Evolutionary conservation across 2,329 filamentous ascomycete species (phyloP).

Genomic region (Parafenestella ontariensis): DNA sequence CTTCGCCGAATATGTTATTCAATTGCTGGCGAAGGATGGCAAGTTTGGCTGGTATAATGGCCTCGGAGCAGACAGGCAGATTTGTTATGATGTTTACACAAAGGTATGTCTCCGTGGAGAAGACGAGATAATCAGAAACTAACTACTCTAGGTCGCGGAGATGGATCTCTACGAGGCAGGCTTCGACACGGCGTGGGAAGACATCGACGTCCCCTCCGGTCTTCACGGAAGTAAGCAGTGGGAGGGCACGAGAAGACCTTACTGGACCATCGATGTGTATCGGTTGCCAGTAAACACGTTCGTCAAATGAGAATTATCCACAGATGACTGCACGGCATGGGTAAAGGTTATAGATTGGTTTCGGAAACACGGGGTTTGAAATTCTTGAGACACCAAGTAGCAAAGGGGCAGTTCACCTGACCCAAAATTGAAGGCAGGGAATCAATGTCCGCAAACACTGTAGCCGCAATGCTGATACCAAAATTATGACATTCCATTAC

Average conservation of each 20-base stretch:
- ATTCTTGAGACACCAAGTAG: too few species aligned
- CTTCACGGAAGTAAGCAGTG: slow-evolving; percentile 46
- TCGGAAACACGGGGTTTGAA: too few species aligned
- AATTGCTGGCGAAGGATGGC: slow-evolving; percentile 41
- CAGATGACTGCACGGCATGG: too few species aligned
- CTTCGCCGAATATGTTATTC: slow-evolving; percentile 46
- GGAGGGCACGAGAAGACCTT: slow-evolving; percentile 44
- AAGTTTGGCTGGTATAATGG: slow-evolving; percentile 50
- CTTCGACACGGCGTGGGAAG: slow-evolving; percentile 47
- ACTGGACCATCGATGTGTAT: slow-evolving; percentile 49
- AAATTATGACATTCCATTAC: too few species aligned
- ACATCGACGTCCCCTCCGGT: slow-evolving; percentile 42
- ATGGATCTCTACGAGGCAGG: slow-evolving; percentile 47
- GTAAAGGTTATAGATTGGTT: too few species aligned
- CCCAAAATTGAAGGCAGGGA: too few species aligned
- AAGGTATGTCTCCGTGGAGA: slow-evolving; percentile 35
- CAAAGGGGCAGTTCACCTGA: too few species aligned
- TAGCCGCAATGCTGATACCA: too few species aligned
- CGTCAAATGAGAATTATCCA: slow-evolving; percentile 26
- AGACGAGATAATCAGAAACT: not conserved
- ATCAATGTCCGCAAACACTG: too few species aligned
- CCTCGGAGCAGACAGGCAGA: slow-evolving; percentile 47
- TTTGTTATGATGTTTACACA: slow-evolving; percentile 51
- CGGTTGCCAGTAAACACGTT: slow-evolving; percentile 46
- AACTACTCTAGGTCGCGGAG: slow-evolving; percentile 39